These are phyloP conservation scores for Taiwanofungus camphoratus DNA, from an alignment of 1,284 basidiomycete genomes.

Conservation along the genomic window DNA sequence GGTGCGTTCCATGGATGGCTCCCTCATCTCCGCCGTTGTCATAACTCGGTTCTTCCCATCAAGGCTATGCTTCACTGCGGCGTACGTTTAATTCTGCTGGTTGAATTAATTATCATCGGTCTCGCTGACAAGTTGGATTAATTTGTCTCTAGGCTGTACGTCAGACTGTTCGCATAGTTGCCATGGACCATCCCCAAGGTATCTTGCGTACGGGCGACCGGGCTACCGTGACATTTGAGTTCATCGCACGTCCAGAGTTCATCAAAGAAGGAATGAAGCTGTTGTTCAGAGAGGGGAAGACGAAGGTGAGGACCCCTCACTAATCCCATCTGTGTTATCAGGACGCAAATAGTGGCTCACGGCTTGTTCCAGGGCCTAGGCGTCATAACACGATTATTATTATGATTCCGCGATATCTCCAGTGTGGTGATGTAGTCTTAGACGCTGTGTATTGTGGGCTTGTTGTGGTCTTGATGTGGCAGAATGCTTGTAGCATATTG, in stretches of 20 bases:
- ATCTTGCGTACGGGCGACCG: conserved; percentile 87
- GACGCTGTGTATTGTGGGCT: too few relatives aligned
- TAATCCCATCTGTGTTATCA: neutral
- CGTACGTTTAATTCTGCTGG: conserved; percentile 37
- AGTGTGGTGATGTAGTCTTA: too few relatives aligned
- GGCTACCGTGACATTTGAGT: conserved; percentile 86
- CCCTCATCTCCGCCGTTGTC: conserved; percentile 11
- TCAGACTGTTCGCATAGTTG: conserved; percentile 88
- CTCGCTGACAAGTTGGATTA: conserved; percentile 3
- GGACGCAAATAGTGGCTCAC: neutral
- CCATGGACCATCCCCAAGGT: conserved; percentile 83
- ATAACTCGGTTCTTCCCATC: conserved; percentile 6
- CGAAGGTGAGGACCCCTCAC: conserved; percentile 52
- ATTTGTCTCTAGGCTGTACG: conserved; percentile 55
- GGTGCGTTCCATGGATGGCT: conserved; percentile 32
- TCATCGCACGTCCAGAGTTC: conserved; percentile 86
- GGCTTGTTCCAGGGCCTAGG: conserved; percentile 29
- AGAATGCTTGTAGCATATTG: too few relatives aligned
- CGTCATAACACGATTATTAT: conserved; percentile 32
- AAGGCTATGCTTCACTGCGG: conserved; percentile 84
- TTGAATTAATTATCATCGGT: neutral
- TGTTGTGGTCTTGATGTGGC: too few relatives aligned
- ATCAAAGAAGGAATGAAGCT: conserved; percentile 90
- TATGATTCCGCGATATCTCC: conserved; percentile 11
- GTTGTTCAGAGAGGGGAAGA: conserved; percentile 88